A percentile compares a stretch with the other conserved stretches of the same genome.
Conservation (phyloP, 768 basidiomycete genomes). For the Galerina marginata region DNA sequence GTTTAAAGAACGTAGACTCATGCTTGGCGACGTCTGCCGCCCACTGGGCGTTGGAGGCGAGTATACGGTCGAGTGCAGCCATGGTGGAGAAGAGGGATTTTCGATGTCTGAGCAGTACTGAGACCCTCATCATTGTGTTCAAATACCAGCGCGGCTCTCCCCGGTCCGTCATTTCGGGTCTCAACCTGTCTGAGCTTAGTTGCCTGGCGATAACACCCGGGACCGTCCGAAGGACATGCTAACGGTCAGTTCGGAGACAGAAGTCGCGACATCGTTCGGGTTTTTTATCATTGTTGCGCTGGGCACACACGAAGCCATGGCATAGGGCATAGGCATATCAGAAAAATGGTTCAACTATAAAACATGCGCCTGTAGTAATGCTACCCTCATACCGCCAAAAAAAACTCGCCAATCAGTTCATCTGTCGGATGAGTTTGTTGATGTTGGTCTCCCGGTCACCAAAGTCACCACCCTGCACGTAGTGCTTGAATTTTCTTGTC, state of each 20-base stretch:
- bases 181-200: no score
- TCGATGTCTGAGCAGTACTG: no score
- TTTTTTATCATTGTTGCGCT: no score
- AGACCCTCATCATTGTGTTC: no score
- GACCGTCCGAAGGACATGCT: no score
- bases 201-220: no score
- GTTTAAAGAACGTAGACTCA: conserved; percentile 68
- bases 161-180: no score
- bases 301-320: background rate
- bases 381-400: conserved; percentile 21
- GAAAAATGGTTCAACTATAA: conserved; percentile 20
- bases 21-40: conserved; percentile 57
- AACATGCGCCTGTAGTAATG: conserved; percentile 22
- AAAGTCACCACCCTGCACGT: conserved; percentile 94
- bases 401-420: conserved; percentile 62
- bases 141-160: no score
- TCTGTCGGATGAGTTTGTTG: conserved; percentile 96
- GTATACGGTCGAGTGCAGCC: conserved; percentile 34
- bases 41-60: conserved; percentile 70
- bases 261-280: no score
- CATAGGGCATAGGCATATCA: conserved; percentile 21
- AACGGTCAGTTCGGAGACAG: no score
- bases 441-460: conserved; percentile 97
- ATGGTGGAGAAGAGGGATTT: background rate
- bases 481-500: conserved; percentile 97